Evolutionary conservation across 108 stramenopile genomes (phyloP), one percentile per base, ranked within the genome.

Genomic region (Mediolabrus comicus): DNA sequence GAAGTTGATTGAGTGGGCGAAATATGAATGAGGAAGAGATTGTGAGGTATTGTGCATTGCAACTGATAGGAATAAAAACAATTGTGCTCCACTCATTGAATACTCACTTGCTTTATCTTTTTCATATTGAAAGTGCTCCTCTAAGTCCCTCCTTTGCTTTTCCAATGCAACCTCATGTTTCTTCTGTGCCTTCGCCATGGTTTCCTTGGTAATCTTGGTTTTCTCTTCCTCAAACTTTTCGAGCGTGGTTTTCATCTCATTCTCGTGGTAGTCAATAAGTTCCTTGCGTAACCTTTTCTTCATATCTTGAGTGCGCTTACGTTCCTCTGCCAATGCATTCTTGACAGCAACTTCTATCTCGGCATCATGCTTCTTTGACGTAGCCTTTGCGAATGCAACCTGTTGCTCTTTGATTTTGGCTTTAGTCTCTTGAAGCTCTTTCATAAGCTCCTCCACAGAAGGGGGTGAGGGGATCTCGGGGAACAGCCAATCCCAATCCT

Each of bases 261-360:
- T 64, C 12, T 51, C 30, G 41, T 64, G 31, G 3, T 8, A 49
- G 19, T 34, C 27, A 6, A 13, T 51, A 16, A 51, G 28, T 30
- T 64, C 62, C 46, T 64, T 49, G 12, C 62, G 62, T 17, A 64
- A 64, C 49, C 49, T 64, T 16, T 13, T 51, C 49, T 64, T 41
- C 46, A 64, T 51, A 3, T 51, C 46, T 43, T 49, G 62, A 2
- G 31, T 43, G 29, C 49, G 41, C 10, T 4, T 16, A 10, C 62
- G 41, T 31, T 64, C 62, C 14, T 64, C 62, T 31, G 28, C 62
- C 62, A 64, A 25, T 4, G 46, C 46, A n/a, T 13, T 17, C 62
- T 43, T 64, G 17, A 64, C 30, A 46, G 62, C 62, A 16, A 51
- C 24, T 51, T 64, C 62, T 30, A 17, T 64, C 41, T 64, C 62